These are phyloP conservation scores for Coemansia sp. DNA, from an alignment of 192 early-diverging fungal species.

Conservation along the genomic window DNA sequence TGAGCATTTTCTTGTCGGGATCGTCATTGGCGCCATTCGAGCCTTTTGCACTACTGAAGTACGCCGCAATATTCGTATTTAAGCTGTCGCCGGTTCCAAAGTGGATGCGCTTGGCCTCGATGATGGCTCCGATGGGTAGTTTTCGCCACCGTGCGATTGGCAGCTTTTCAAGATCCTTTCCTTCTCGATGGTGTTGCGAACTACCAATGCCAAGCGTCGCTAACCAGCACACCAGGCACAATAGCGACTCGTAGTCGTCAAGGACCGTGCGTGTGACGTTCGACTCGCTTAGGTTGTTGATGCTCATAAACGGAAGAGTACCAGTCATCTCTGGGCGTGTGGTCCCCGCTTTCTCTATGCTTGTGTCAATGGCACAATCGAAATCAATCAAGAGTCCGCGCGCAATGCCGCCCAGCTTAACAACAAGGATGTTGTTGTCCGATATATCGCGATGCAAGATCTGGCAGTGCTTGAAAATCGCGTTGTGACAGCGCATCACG, in stretches of 20 bases:
- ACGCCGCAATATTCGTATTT: background rate
- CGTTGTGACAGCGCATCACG: too few species aligned
- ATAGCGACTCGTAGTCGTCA: constrained; percentile 17
- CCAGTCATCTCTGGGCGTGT: background rate
- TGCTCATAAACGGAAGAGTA: constrained; percentile 31
- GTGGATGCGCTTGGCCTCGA: background rate
- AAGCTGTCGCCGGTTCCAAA: background rate
- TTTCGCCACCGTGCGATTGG: background rate
- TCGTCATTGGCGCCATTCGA: too few species aligned
- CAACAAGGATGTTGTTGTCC: constrained; percentile 28
- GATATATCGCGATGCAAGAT: constrained; percentile 41
- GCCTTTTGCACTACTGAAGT: background rate
- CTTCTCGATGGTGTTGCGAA: too few species aligned
- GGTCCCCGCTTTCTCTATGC: background rate
- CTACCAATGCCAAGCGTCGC: background rate
- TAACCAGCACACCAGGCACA: constrained; percentile 2
- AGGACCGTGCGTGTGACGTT: background rate
- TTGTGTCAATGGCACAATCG: constrained; percentile 15
- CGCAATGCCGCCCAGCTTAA: background rate
- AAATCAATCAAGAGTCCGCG: constrained; percentile 35
- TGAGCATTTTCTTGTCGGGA: too few species aligned
- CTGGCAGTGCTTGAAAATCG: background rate
- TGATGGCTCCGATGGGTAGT: background rate
- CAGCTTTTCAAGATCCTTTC: background rate
- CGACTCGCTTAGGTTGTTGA: constrained; percentile 20